phyloP scores from a whole-genome alignment of 2,329 filamentous ascomycete genomes.

The Aureobasidium sp. region DNA sequence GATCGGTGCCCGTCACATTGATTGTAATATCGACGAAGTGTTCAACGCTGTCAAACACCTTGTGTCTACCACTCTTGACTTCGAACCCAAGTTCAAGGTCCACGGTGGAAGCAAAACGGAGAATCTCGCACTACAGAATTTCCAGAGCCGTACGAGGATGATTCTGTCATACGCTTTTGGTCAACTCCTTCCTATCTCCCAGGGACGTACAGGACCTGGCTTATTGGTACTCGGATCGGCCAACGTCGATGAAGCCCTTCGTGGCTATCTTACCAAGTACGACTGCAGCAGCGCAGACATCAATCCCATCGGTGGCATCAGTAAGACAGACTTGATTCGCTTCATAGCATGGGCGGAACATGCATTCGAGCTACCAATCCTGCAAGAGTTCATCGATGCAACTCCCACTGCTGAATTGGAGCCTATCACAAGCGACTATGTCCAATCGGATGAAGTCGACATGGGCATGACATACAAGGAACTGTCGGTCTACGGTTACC shows the following conservation, averaged over 20 bases:
- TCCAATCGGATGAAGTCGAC: conserved; percentile 50
- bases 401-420: conserved; percentile 45
- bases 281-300: conserved; percentile 49
- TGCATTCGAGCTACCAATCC: conserved; percentile 55
- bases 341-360: conserved; percentile 60
- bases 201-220: conserved; percentile 46
- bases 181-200: conserved; percentile 53
- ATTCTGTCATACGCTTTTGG: conserved; percentile 57
- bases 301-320: conserved; percentile 56
- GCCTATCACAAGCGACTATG: conserved; percentile 56
- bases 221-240: conserved; percentile 60
- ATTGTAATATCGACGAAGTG: conserved; percentile 65
- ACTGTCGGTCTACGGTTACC: conserved; percentile 43
- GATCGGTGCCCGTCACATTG: conserved; percentile 64
- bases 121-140: conserved; percentile 59
- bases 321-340: conserved; percentile 60
- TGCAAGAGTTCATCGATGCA: conserved; percentile 56
- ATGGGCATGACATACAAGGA: conserved; percentile 49
- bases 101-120: conserved; percentile 53
- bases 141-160: conserved; percentile 60
- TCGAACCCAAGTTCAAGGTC: conserved; percentile 54
- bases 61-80: conserved; percentile 50
- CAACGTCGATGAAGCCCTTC: conserved; percentile 55
- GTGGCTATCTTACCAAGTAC: conserved; percentile 63
- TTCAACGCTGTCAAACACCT: conserved; percentile 54